A percentile compares a stretch with the other conserved stretches of the same genome.
Evolutionary conservation across 1,139 yeast species (phyloP).

Genomic region (Suhomyces wounanorum): DNA sequence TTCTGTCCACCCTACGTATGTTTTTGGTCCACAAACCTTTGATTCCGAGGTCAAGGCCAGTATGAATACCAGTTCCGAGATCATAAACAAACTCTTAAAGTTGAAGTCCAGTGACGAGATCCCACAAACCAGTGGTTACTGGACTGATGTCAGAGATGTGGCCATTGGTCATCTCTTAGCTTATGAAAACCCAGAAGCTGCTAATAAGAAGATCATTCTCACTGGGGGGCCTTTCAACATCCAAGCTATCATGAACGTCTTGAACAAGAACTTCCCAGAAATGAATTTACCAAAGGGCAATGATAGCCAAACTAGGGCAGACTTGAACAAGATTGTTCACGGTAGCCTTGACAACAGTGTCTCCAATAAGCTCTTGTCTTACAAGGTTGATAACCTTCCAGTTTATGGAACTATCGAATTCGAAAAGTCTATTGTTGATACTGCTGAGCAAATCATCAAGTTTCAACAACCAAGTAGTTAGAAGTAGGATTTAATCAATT

Average conservation of each 20-base stretch:
- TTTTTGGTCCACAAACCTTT: constrained; percentile 1
- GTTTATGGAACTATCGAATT: constrained; percentile 41
- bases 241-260: constrained; percentile 36
- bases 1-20: not conserved
- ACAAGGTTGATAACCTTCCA: not conserved
- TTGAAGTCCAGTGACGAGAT: constrained; percentile 18
- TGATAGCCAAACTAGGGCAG: not conserved
- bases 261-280: constrained; percentile 16
- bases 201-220: constrained; percentile 12
- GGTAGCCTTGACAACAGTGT: constrained; percentile 31
- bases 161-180: constrained; percentile 17
- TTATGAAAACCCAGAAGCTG: constrained; percentile 13
- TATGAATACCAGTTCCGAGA: not conserved
- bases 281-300: constrained; percentile 1
- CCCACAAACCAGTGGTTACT: constrained; percentile 11
- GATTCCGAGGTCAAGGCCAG: not conserved
- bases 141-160: constrained; percentile 17
- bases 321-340: not conserved
- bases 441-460: constrained; percentile 14
- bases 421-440: constrained; percentile 40
- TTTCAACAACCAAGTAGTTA: not conserved
- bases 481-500: not conserved
- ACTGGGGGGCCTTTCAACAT: constrained; percentile 9
- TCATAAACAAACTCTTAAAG: constrained; percentile 2
- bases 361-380: constrained; percentile 30